Base-by-base conservation (phyloP, 208 protist genomes). In the Leishmania mexicana region DNA sequence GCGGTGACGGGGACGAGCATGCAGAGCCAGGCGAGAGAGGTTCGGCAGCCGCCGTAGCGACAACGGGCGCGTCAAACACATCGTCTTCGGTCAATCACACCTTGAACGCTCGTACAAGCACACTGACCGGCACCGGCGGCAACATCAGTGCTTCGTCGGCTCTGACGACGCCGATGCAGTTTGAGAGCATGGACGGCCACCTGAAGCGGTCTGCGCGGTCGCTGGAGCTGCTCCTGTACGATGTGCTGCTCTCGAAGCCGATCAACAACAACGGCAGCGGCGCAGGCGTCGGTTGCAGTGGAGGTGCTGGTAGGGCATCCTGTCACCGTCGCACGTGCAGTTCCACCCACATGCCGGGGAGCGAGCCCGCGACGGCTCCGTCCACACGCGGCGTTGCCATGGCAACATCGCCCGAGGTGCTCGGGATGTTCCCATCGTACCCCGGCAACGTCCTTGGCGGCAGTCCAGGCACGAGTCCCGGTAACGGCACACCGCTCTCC, bases 181-280 rank as follows among this genome's bases (percentile, higher is more conserved):
- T 76, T 31, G 81, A 80, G 40, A 79, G 70, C 45, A 38, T 72
- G n/a, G 70, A 80, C 10, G 81, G 68, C 31, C 65, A 80, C 35
- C 53, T 84, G 21, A 80, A 77, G 65, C 76, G 81, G 40, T 76
- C 76, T 10, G 75, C 81, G 28, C 70, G 54, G 10, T 80, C 76
- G 0, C 53, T 84, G 53, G 81, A 79, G 81, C 47, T 77, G 57
- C 74, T 83, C 3, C 60, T 83, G 42, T 83, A 83, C 60, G 74
- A 83, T 58, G 80, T 83, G 7, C 74, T 83, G 3, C 74, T 83
- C 7, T 83, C 80, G 5, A 83, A 78, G 64, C 80, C 58, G 21
- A 58, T 58, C 35, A 78, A n/a, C 72, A 74, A 51, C 80, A 53
- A 13, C 13, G 67, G 19, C 80, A 28, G 38, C 7, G 38, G 65